Evolutionary conservation across 1,139 yeast species (phyloP).

Genomic region (Candida sp.): DNA sequence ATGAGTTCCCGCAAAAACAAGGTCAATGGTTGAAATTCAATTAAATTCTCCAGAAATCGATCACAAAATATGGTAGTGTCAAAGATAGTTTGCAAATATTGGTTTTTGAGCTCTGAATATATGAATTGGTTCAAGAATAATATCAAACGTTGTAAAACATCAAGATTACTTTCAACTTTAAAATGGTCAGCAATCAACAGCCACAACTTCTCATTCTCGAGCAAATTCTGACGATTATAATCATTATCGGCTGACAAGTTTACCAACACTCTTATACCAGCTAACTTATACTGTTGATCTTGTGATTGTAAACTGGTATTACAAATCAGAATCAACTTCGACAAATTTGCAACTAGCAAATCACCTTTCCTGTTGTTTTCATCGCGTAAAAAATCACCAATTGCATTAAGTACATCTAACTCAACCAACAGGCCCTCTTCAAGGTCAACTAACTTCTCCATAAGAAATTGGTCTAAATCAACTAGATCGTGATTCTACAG

Average conservation of each 20-base stretch:
- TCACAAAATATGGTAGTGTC: background rate
- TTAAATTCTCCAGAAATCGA: background rate
- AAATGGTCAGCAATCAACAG: conserved; percentile 3
- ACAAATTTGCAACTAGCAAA: conserved; percentile 7
- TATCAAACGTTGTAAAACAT: conserved; percentile 12
- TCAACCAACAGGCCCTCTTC: background rate
- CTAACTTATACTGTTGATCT: conserved; percentile 8
- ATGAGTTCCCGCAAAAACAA: conserved; percentile 1
- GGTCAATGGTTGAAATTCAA: background rate
- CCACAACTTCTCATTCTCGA: conserved; percentile 20
- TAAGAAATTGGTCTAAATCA: background rate
- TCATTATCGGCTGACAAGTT: conserved; percentile 39
- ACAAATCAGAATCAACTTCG: conserved; percentile 7
- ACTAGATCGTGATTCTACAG: too few relatives aligned
- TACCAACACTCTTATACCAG: conserved; percentile 26
- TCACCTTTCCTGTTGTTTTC: conserved; percentile 16
- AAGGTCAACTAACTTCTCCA: background rate
- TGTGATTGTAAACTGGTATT: conserved; percentile 7
- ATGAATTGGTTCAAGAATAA: conserved; percentile 34
- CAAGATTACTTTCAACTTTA: background rate
- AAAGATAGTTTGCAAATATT: conserved; percentile 2
- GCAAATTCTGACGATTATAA: conserved; percentile 22
- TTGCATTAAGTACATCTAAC: conserved; percentile 8
- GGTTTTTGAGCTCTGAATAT: conserved; percentile 18
- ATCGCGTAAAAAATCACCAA: conserved; percentile 29